Base-by-base conservation (phyloP, 2,329 filamentous ascomycete species). In the Aspergillus pseudoviridinutans region DNA sequence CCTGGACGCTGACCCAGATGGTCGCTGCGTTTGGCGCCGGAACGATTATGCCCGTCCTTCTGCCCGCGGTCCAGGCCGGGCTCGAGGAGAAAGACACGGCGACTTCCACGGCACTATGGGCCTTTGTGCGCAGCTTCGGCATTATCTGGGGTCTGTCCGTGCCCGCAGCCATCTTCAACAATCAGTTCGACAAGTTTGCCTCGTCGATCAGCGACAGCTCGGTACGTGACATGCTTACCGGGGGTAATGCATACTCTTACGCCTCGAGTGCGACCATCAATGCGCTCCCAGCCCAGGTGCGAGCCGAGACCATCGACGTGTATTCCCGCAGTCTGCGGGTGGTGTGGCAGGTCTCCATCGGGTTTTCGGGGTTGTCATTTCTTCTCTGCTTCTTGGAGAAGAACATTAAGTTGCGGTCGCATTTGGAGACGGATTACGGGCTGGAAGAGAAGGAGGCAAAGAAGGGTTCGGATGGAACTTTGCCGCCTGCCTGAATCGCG, bases 1-100 rank as follows among this genome's bases (percentile, higher is more conserved):
- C 57, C 3, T 82, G 78, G 78, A 73, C 78, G 1, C 64, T 73
- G 46, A 74, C 79, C 55, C 76, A 81, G 61, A 55, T 80, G 3
- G 22, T 80, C 42, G 66, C 65, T 1, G 74, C 75, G 0, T 49
- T 74, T 7, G 81, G 80, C 0, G 59, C 71, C 3, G 81, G 81
- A 1, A 59, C 81, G 1, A 58, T 78, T 4, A 67, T 81, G 22
- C 68, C 75, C 1, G 69, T 72, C 0, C 67, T 78, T 5, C 73
- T 80, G 1, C 77, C 80, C 0, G 76, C 80, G 0, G 69, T 79
- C 17, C 74, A 78, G 62, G 79, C 78, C 42, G 42, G 56, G 14
- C 35, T 51, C 10, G 29, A 42, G 35, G 54, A 51, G 35, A 51
- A 51, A 46, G 54, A 51, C 38, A 22, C 35, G 35, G 47, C 24